A percentile compares a stretch with the other conserved stretches of the same genome.
Conservation (phyloP, 305 asterid genomes). For the Caryopteris hybrid region DNA sequence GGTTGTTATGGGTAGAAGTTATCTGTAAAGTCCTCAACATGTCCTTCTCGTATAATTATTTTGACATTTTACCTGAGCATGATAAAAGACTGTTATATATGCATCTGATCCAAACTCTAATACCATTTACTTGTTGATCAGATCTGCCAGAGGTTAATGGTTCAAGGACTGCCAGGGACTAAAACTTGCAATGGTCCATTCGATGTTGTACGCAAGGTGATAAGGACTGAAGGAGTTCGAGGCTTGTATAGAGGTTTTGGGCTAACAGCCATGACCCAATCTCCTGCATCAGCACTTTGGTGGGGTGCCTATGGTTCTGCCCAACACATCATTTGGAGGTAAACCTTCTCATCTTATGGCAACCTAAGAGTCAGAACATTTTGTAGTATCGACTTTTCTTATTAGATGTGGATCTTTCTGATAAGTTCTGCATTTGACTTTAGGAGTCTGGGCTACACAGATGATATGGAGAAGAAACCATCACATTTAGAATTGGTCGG, state of each 20-base stretch:
- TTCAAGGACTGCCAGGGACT: slow-evolving; percentile 87
- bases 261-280: slow-evolving; percentile 60
- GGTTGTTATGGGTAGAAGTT: not conserved
- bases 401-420: not conserved
- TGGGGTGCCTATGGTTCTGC: slow-evolving; percentile 94
- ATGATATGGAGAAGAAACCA: slow-evolving; percentile 58
- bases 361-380: not conserved
- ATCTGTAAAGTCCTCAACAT: not conserved
- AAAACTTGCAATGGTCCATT: slow-evolving; percentile 63
- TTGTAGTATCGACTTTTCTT: not conserved
- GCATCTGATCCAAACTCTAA: not conserved
- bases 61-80: not conserved
- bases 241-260: slow-evolving; percentile 91
- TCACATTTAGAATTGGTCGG: slow-evolving; percentile 57
- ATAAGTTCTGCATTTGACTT: slow-evolving; percentile 7
- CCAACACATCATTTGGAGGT: slow-evolving; percentile 87
- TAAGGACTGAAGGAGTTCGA: slow-evolving; percentile 62
- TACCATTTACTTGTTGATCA: slow-evolving; percentile 19
- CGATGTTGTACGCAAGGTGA: slow-evolving; percentile 58
- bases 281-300: slow-evolving; percentile 97
- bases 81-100: not conserved
- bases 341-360: not conserved
- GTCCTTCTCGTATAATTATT: not conserved
- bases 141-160: slow-evolving; percentile 89
- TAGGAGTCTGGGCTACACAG: slow-evolving; percentile 66